Conservation (phyloP, 2,329 filamentous ascomycete species). For the Aspergillus tanneri region DNA sequence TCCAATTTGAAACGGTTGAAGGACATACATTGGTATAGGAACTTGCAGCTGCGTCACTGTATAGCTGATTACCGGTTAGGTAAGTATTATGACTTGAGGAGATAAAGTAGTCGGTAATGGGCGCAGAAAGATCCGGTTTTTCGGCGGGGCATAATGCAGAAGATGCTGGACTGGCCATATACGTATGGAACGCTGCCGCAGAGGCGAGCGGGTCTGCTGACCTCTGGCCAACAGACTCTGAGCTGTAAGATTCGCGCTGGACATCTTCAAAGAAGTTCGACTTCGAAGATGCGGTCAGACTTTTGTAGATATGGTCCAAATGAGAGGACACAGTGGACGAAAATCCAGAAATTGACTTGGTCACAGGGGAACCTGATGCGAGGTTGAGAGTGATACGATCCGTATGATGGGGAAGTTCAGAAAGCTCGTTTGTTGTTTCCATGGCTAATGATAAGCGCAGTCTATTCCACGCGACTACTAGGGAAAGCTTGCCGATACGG, state of each 20-base stretch:
- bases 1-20: not conserved
- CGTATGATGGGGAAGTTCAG: conserved; percentile 16
- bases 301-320: conserved; percentile 37
- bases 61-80: conserved; percentile 79
- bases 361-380: conserved; percentile 1
- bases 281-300: conserved; percentile 22
- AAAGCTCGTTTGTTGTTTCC: conserved; percentile 6
- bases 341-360: conserved; percentile 23
- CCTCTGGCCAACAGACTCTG: conserved; percentile 1
- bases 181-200: conserved; percentile 48
- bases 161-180: conserved; percentile 48
- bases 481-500: not conserved
- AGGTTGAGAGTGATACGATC: conserved; percentile 16
- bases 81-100: conserved; percentile 96
- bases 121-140: conserved; percentile 61
- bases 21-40: conserved; percentile 70
- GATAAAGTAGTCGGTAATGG: conserved; percentile 87
- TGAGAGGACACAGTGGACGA: conserved; percentile 34
- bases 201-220: conserved; percentile 25
- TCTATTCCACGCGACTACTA: not conserved
- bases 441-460: not conserved
- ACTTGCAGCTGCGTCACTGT: conserved; percentile 71
- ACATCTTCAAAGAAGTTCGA: conserved; percentile 26
- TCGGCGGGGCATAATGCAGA: conserved; percentile 43
- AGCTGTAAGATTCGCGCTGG: conserved; percentile 16